Evolutionary conservation across 208 protist genomes (phyloP), one percentile per base, ranked within the genome.

Genomic region (Crithidia sp.): DNA sequence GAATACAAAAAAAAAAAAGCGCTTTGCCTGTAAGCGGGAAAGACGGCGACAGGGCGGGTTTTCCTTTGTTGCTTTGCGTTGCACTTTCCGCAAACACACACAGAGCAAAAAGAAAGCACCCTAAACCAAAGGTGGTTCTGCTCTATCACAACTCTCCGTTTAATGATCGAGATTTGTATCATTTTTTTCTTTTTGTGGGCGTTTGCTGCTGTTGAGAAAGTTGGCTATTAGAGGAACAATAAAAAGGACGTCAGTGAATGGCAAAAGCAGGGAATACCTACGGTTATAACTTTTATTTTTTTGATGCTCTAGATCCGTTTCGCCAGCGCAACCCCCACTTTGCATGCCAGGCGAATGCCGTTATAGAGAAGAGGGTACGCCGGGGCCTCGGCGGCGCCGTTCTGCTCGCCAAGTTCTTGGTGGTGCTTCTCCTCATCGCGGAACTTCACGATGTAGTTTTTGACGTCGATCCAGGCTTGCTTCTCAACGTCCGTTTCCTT

Each of bases 391-490:
- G 71, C 84, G 50, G 88, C 90, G 10, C 92, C 92, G 77, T 95
- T 93, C 47, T 84, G 66, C 55, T 93, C 89, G 4, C 92, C 92
- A 50, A 96, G 77, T 28, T 95, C 86, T 40, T 95, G 92, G 57
- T 96, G 92, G 60, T 93, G 89, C 65, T 90, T 84, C 67, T 96
- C 92, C 57, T 96, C 92, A 71, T 96, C 88, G 52, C 92, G 81
- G 56, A 96, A 92, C 58, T 89, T 89, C 9, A 81, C 84, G 52
- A 96, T 82, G 54, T 87, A 86, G 53, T 91, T 79, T 54, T 94
- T 96, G 2, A 92, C 77, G 41, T 89, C 82, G 8, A 67, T 81
- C 86, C 85, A 93, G 0, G 82, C 83, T 7, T 86, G 45, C 19
- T 67, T 81, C 54, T 87, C 82, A 41, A 65, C 67, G 17, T 81